Evolutionary conservation across 139 green algal species (phyloP).

Genomic region (Chlorella sp.): DNA sequence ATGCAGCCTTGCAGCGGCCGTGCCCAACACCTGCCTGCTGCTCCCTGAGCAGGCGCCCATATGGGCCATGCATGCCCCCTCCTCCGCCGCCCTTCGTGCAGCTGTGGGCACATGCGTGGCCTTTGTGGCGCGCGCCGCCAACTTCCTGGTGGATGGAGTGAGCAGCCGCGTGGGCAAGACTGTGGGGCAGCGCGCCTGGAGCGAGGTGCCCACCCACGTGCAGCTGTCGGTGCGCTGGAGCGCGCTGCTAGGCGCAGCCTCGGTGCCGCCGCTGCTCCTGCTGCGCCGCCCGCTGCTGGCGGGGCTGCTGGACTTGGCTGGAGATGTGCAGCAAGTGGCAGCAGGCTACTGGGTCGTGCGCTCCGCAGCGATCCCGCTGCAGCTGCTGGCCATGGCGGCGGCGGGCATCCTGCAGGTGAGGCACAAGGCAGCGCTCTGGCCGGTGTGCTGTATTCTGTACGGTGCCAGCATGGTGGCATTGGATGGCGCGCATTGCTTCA

Average conservation of each 20-base stretch:
- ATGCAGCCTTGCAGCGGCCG: too few relatives aligned
- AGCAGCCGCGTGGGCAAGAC: constrained; percentile 62
- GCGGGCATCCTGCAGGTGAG: constrained; percentile 51
- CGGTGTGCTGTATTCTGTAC: background rate
- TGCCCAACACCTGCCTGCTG: too few relatives aligned
- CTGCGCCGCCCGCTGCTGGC: constrained; percentile 7
- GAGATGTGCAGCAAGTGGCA: constrained; percentile 38
- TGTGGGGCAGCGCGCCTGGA: constrained; percentile 56
- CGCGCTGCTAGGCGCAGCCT: background rate
- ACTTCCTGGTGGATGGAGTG: constrained; percentile 74
- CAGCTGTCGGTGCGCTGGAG: constrained; percentile 56
- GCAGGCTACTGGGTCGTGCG: constrained; percentile 55
- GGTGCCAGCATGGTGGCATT: background rate
- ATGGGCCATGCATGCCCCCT: too few relatives aligned
- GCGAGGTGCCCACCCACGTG: constrained; percentile 46
- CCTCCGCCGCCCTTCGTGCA: too few relatives aligned
- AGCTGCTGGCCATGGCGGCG: constrained; percentile 65
- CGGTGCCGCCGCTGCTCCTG: constrained; percentile 10
- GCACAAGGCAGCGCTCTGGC: background rate
- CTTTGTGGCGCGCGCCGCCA: constrained; percentile 61
- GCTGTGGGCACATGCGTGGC: constrained; percentile 56
- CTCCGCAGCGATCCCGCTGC: constrained; percentile 46
- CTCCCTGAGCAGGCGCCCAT: too few relatives aligned
- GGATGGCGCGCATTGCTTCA: too few relatives aligned
- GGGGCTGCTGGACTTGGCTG: constrained; percentile 36